A percentile compares a stretch with the other conserved stretches of the same genome.
phyloP scores from a whole-genome alignment of 176 grass and related monocot species.

The Rhipidocladum racemiflorum region DNA sequence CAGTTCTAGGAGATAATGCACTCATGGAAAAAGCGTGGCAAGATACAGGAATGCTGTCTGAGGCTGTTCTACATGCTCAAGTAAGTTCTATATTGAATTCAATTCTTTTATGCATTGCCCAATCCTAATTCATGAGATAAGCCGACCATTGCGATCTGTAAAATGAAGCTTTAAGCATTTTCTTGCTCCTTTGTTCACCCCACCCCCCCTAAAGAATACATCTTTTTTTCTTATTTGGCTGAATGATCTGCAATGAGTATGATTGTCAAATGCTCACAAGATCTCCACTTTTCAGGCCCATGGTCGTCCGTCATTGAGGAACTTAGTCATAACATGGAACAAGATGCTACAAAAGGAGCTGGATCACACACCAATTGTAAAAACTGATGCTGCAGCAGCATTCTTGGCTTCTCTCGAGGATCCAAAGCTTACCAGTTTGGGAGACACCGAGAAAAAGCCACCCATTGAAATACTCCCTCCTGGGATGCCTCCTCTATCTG shows the following conservation, averaged over 20 bases:
- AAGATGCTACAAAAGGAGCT: slow-evolving; percentile 93
- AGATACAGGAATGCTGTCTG: slow-evolving; percentile 92
- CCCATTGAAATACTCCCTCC: slow-evolving; percentile 98
- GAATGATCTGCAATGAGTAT: not conserved
- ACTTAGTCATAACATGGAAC: slow-evolving; percentile 85
- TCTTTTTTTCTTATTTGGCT: not conserved
- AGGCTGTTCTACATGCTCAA: slow-evolving; percentile 95
- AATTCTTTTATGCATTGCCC: slow-evolving; percentile 15
- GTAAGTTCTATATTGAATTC: slow-evolving; percentile 51
- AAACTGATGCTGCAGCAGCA: slow-evolving; percentile 91
- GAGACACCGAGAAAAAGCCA: slow-evolving; percentile 75
- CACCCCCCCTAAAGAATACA: not conserved
- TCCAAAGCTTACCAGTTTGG: slow-evolving; percentile 79
- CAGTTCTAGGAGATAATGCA: slow-evolving; percentile 89
- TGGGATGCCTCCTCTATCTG: slow-evolving; percentile 89
- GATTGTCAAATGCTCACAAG: slow-evolving; percentile 17
- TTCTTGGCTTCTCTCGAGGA: slow-evolving; percentile 97
- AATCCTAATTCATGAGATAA: slow-evolving; percentile 23
- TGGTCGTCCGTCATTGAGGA: slow-evolving; percentile 84
- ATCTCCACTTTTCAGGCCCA: slow-evolving; percentile 61
- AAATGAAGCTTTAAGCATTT: not conserved
- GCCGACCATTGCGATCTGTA: not conserved
- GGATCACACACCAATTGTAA: slow-evolving; percentile 77
- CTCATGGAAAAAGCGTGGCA: slow-evolving; percentile 99
- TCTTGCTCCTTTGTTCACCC: not conserved